phyloP scores from a whole-genome alignment of 78 protist genomes.

The Corallochytrium limacisporum region DNA sequence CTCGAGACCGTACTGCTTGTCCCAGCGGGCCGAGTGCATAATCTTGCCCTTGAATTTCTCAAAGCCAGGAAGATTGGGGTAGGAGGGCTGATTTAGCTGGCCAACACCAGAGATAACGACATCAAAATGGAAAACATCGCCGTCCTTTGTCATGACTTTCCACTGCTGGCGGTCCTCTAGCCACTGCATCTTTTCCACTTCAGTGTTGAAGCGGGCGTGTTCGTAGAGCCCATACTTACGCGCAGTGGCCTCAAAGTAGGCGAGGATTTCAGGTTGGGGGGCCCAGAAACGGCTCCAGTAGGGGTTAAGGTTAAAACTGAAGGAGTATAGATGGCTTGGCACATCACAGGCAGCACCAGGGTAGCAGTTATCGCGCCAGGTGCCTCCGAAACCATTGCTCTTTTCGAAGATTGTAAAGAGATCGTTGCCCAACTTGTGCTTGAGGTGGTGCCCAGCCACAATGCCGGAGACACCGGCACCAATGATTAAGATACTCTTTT shows the following conservation, averaged over 20 bases:
- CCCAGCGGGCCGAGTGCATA: not conserved
- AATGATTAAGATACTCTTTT: too few relatives aligned
- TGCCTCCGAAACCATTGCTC: not conserved
- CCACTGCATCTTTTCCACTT: not conserved
- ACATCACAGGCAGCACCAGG: constrained; percentile 4
- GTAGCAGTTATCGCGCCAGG: not conserved
- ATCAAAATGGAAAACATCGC: not conserved
- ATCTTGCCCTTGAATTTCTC: not conserved
- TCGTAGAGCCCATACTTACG: not conserved
- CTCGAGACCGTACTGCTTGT: too few relatives aligned
- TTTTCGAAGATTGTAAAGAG: not conserved
- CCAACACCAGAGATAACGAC: not conserved
- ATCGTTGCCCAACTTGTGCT: too few relatives aligned
- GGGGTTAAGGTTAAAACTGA: not conserved
- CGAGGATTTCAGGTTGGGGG: not conserved
- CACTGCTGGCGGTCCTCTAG: too few relatives aligned
- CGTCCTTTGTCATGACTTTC: not conserved
- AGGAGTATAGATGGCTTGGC: not conserved
- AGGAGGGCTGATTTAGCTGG: not conserved
- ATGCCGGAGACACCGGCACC: too few relatives aligned
- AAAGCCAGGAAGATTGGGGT: not conserved
- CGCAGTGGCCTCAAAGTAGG: not conserved
- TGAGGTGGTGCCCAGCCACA: too few relatives aligned
- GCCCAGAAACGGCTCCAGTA: not conserved
- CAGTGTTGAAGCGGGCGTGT: not conserved